Evolutionary conservation across 805 yeast species (phyloP).

Genomic region (Isabelozyma pseudorhagii): DNA sequence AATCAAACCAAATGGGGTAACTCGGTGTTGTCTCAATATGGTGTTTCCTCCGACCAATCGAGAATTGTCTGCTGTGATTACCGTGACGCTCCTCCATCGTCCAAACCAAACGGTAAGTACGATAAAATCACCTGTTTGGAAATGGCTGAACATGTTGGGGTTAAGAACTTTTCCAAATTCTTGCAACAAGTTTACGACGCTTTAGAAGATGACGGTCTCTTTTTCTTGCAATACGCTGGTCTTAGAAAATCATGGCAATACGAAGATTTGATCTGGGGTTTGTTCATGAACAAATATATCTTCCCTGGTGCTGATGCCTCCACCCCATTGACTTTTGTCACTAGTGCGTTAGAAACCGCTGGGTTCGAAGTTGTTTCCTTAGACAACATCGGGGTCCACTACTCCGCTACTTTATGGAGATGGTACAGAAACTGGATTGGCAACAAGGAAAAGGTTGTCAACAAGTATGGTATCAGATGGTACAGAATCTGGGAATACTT

Average conservation of each 20-base stretch:
- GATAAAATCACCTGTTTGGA: conserved; percentile 88
- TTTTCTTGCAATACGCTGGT: conserved; percentile 87
- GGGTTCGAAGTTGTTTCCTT: conserved; percentile 83
- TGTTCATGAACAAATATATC: conserved; percentile 92
- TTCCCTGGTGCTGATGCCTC: conserved; percentile 98
- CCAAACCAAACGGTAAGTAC: conserved; percentile 47
- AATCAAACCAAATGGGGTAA: conserved; percentile 93
- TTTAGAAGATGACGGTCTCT: conserved; percentile 88
- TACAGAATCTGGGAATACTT: conserved; percentile 92
- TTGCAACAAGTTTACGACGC: conserved; percentile 77
- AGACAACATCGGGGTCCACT: conserved; percentile 90
- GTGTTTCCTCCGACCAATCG: conserved; percentile 66
- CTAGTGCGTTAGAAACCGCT: conserved; percentile 70
- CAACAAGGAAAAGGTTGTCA: conserved; percentile 70
- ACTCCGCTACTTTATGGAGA: conserved; percentile 86
- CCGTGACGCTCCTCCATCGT: conserved; percentile 81
- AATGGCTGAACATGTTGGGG: conserved; percentile 97
- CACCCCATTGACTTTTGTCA: conserved; percentile 84
- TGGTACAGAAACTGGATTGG: conserved; percentile 95
- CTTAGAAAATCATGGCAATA: conserved; percentile 91
- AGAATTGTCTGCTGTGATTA: conserved; percentile 79
- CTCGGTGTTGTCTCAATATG: conserved; percentile 62
- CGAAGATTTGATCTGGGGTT: conserved; percentile 91
- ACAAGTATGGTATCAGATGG: conserved; percentile 87
- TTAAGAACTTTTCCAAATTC: conserved; percentile 74